A percentile compares a stretch with the other conserved stretches of the same genome.
These are phyloP conservation scores for Agrostemma githago DNA, from an alignment of 148 eudicot genomes.

Conservation along the genomic window DNA sequence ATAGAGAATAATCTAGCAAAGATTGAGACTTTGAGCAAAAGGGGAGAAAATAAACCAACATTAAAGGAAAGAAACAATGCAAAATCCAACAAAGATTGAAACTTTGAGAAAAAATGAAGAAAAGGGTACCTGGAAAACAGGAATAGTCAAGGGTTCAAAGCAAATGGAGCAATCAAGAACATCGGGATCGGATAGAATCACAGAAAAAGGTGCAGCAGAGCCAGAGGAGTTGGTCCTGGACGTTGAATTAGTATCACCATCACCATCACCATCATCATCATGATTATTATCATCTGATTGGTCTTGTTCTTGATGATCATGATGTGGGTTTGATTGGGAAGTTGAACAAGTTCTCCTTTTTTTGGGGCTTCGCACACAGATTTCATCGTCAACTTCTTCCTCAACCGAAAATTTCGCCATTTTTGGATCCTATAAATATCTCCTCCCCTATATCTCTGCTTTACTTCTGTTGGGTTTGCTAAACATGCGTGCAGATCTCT, in stretches of 20 bases:
- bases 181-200: slow-evolving; percentile 67
- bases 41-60: neutral
- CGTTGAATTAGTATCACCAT: slow-evolving; percentile 6
- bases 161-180: slow-evolving; percentile 81
- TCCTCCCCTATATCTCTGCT: neutral
- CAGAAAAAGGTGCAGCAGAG: slow-evolving; percentile 25
- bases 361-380: slow-evolving; percentile 25
- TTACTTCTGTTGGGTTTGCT: neutral
- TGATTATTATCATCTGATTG: neutral
- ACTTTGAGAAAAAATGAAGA: slow-evolving; percentile 1
- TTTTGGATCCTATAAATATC: neutral
- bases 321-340: slow-evolving; percentile 9
- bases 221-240: slow-evolving; percentile 16
- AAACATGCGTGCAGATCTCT: no score
- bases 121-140: slow-evolving; percentile 66
- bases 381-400: slow-evolving; percentile 31
- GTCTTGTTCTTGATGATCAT: neutral
- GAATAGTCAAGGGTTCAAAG: slow-evolving; percentile 46
- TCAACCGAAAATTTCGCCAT: slow-evolving; percentile 55
- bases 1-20: neutral
- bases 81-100: neutral
- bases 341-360: slow-evolving; percentile 22
- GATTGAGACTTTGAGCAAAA: slow-evolving; percentile 6
- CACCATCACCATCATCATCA: no score
- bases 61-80: neutral